Base-by-base conservation (phyloP, 495 filamentous ascomycete genomes). In the Aspergillus homomorphus region DNA sequence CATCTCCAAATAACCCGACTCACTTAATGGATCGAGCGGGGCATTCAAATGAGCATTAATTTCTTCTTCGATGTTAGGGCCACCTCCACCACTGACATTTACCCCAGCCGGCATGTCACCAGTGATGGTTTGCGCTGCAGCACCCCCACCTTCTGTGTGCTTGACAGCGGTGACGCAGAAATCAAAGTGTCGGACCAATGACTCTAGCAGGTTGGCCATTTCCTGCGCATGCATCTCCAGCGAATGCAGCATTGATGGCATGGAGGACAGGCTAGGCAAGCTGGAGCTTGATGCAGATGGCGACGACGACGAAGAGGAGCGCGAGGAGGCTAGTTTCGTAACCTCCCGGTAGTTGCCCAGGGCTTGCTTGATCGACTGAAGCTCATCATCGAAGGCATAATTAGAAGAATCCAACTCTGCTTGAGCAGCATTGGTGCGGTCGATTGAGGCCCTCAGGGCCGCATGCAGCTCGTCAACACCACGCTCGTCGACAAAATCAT, bases 91-190 rank as follows among this genome's bases (percentile, higher is more conserved):
- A 45, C 65, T 71, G 44, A 87, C 80, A 16, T 81, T 80, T 6
- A 89, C 81, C 8, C 80, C 83, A 1, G 80, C 77, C 28, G 84
- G 84, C 61, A 83, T 80, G 60, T 87, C 81, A 3, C 80, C 81
- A 14, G 79, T 78, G 54, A 86, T 82, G 10, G 75, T 77, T 33
- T 84, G 79, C 42, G 82, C 78, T 6, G 90, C 91, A 18, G 87
- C 87, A 20, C 82, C 85, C 14, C 91, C 92, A 22, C 92, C 94
- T 76, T 98, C 92, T 1, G 93, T 96, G 58, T 93, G 89, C 61
- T 91, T 89, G 26, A 98, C 86, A 0, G 95, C 95, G 3, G 86
- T 92, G 20, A 94, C 90, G 66, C 94, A 98, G 55, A 95, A 85
- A 71, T 98, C 94, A 64, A 96, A 98, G 73, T 98, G 95, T 15